Evolutionary conservation across 305 asterid genomes (phyloP).

Genomic region (Fraxinus platypoda): DNA sequence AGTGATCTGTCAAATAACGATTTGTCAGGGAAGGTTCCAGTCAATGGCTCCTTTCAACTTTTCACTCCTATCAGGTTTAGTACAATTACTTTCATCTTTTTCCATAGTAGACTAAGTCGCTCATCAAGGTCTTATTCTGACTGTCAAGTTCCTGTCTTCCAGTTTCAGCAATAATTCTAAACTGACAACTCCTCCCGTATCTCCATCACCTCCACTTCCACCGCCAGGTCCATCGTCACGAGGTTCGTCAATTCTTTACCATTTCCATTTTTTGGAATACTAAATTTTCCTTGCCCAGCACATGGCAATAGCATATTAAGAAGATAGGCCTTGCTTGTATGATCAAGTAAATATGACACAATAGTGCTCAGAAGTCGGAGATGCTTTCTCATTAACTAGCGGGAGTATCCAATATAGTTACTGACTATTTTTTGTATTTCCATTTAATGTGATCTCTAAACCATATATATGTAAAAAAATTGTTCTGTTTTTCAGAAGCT

Average conservation of each 20-base stretch:
- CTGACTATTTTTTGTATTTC: not conserved
- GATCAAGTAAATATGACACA: slow-evolving; percentile 4
- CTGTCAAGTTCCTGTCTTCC: slow-evolving; percentile 27
- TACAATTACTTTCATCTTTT: slow-evolving; percentile 21
- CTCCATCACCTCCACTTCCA: slow-evolving; percentile 75
- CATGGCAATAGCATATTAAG: not conserved
- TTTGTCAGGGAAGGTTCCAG: slow-evolving; percentile 65
- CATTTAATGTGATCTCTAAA: not conserved
- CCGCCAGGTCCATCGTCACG: slow-evolving; percentile 46
- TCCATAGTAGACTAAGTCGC: slow-evolving; percentile 12
- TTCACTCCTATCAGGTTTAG: slow-evolving; percentile 90
- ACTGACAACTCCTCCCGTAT: slow-evolving; percentile 53
- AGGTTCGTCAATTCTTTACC: slow-evolving; percentile 44
- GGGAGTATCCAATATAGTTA: not conserved
- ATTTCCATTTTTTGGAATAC: not conserved
- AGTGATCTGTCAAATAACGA: slow-evolving; percentile 86
- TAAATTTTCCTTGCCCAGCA: not conserved
- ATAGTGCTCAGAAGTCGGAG: not conserved
- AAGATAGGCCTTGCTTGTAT: slow-evolving; percentile 1
- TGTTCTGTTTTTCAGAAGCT: not conserved
- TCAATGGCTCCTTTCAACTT: slow-evolving; percentile 82
- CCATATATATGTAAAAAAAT: not conserved
- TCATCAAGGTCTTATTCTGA: slow-evolving; percentile 27
- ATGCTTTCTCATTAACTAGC: not conserved
- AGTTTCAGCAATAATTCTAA: slow-evolving; percentile 60